These are phyloP conservation scores for Boletus pseudopeckii DNA, from an alignment of 768 basidiomycete species.

Conservation along the genomic window DNA sequence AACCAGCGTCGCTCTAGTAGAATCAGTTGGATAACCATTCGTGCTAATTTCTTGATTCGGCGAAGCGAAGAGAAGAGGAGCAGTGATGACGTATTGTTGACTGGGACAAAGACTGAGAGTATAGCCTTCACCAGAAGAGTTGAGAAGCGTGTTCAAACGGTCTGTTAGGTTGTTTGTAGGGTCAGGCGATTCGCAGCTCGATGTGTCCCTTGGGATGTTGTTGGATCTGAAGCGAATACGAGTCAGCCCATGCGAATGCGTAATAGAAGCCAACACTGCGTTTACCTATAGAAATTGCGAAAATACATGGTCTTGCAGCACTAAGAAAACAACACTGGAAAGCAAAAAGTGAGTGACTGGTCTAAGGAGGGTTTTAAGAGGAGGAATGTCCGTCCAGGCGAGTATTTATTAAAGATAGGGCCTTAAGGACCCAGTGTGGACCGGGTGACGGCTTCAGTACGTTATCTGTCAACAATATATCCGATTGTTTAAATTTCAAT, in stretches of 20 bases:
- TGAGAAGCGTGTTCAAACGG: conserved; percentile 62
- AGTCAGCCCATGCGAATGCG: conserved; percentile 1
- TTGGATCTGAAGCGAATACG: neutral
- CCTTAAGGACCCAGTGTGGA: no score
- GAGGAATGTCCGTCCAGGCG: neutral
- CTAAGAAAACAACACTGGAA: neutral
- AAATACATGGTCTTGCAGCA: conserved; percentile 11
- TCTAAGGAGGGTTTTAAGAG: neutral
- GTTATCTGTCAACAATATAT: no score
- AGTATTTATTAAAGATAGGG: no score
- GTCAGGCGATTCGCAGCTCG: conserved; percentile 40
- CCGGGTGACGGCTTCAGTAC: neutral
- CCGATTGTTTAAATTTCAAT: no score
- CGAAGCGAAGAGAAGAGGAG: conserved; percentile 63
- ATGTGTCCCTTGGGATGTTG: neutral
- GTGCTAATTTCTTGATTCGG: conserved; percentile 82
- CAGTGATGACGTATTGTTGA: conserved; percentile 58
- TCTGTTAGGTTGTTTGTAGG: conserved; percentile 61
- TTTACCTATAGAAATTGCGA: conserved; percentile 9
- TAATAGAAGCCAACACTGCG: neutral
- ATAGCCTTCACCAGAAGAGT: conserved; percentile 64
- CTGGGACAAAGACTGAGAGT: conserved; percentile 63
- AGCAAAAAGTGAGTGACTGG: neutral
- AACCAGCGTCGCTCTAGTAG: conserved; percentile 63
- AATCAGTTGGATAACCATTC: conserved; percentile 65